Evolutionary conservation across 768 basidiomycete species (phyloP).

Genomic region (Russula sp.): DNA sequence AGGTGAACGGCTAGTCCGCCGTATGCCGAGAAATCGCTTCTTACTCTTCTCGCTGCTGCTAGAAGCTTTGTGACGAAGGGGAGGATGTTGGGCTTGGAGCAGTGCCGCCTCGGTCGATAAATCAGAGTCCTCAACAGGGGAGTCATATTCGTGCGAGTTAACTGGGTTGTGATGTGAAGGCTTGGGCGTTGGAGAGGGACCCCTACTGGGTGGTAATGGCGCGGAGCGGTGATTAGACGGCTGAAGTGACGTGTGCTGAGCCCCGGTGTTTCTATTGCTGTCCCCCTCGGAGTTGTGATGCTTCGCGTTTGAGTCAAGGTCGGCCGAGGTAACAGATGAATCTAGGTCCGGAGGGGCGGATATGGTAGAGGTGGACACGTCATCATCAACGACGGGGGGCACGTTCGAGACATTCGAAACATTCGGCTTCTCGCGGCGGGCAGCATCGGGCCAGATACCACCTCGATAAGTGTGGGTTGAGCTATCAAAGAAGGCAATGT

Average conservation of each 20-base stretch:
- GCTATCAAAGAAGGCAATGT: constrained; percentile 93
- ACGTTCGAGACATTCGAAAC: constrained; percentile 6
- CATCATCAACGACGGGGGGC: constrained; percentile 22
- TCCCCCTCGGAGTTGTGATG: constrained; percentile 31
- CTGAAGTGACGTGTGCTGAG: not conserved
- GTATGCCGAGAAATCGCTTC: constrained; percentile 14
- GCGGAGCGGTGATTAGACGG: not conserved
- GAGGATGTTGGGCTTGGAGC: constrained; percentile 1
- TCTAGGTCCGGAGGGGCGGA: constrained; percentile 31
- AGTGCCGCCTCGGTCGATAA: not conserved
- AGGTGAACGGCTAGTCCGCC: constrained; percentile 7
- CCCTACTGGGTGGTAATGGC: constrained; percentile 1
- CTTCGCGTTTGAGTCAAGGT: constrained; percentile 23
- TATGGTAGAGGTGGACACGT: constrained; percentile 26
- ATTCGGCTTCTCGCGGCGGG: constrained; percentile 33
- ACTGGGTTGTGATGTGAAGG: not conserved
- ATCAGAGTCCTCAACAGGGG: not conserved
- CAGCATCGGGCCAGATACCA: constrained; percentile 83
- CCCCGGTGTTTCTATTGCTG: constrained; percentile 7
- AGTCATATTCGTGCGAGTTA: not conserved
- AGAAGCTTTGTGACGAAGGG: constrained; percentile 10
- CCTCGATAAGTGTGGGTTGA: constrained; percentile 56
- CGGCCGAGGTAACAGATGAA: constrained; percentile 16
- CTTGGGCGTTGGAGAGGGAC: constrained; percentile 5
- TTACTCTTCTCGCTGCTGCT: constrained; percentile 17